Evolutionary conservation across 2,329 filamentous ascomycete genomes (phyloP), one percentile per base, ranked within the genome.

Genomic region (Pseudogymnoascus sp.): DNA sequence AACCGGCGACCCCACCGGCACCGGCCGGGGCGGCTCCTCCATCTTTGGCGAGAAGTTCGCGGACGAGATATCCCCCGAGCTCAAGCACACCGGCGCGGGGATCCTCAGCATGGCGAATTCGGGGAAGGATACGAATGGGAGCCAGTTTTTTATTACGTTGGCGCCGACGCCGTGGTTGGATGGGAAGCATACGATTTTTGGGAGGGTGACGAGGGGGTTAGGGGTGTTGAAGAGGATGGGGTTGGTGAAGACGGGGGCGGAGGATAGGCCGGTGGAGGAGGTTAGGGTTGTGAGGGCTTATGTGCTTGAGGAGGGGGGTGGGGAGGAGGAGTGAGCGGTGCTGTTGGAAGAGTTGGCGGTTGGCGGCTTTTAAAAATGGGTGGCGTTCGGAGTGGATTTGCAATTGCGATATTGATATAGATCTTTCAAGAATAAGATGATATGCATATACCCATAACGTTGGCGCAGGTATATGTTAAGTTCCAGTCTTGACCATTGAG

Each of bases 41-140:
- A 96, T 97, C 78, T 97, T 91, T 76, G 94, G 93, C 71, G 90
- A 92, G 60, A 93, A 91, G 73, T 97, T 97, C 75, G 91, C 88
- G 65, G 94, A 99, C 77, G 94, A 99, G 80, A 93, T 97, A 70
- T 79, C 83, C 56, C 77, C 85, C 1, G 78, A 79, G 4, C 79
- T 99, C 62, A 94, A 93, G 73, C 94, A 99, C 78, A 96, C 92
- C 0, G 93, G 93, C 38, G 92, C 93, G 3, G 93, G 93, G 1
- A 82, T 97, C n/a, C 78, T 99, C 70, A 92, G 87, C 77, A 99
- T 99, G 94, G 94, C 94, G 65, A 99, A 99, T 77, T 86, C 87
- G 14, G 94, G 94, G 0, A 90, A 91, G 7, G 86, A 97, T 75
- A 96, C 93, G 37, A 97, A 97, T 75, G 93, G 93, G 21, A 91